Base-by-base conservation (phyloP, 169 alveolate species). In the Plasmodium fragile region DNA sequence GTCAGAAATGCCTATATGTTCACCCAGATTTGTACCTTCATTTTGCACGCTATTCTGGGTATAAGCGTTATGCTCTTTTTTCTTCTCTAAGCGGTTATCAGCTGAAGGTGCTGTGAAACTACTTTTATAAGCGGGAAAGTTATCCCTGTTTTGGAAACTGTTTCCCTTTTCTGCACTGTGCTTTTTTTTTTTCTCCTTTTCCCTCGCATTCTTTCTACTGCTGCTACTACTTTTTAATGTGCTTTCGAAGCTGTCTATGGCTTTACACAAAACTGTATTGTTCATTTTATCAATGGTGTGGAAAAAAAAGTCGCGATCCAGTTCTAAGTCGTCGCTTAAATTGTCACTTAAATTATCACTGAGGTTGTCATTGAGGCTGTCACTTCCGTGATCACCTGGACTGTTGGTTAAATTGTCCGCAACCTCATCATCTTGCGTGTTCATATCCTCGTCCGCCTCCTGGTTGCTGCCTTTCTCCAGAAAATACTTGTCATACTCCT, bases 211-310 rank as follows among this genome's bases (percentile, higher is more conserved):
- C 72, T 32, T 6, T 6, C 72, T n/a, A 36, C 25, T 82, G 32
- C 39, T 49, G 25, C 6, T 83, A 11, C 65, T 71, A 71, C 39
- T 5, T 49, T 72, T 83, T 73, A 83, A 32, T 43, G 11, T 32
- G 59, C 11, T 72, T 72, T 87, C 93, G 53, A 87, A 87, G 10
- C 10, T 77, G 71, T 87, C 93, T 32, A 87, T 87, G 16, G 93
- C 93, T 77, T 87, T 75, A 28, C 90, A 87, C 25, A 87, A 69
- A 43, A 78, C 81, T 53, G 90, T 77, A 65, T 87, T 87, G 5
- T 87, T 75, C 93, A 87, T 87, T 55, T 78, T 77, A 7, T 87
- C 55, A 55, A 87, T 87, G 22, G 82, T 55, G 45, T 87, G 81
- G 41, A 55, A 28, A 25, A 87, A 78, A 18, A 87, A 59, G 18